Conservation (phyloP, 2,329 filamentous ascomycete species). For the Fusarium vanettenii region DNA sequence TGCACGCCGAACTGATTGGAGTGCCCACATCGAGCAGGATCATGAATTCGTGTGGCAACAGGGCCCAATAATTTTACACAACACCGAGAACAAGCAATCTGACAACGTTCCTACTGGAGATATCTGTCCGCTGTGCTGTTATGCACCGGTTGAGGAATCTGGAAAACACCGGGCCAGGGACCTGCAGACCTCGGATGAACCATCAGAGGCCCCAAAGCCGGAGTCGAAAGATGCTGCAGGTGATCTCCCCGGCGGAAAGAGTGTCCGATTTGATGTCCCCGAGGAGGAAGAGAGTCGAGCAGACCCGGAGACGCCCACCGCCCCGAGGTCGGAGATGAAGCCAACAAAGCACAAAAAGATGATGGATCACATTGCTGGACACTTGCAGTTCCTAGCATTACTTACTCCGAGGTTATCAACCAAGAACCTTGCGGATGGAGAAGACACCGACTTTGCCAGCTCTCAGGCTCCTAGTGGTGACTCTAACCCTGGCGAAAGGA, state of each 20-base stretch:
- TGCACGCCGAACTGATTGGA: neutral
- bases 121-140: neutral
- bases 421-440: neutral
- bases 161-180: neutral
- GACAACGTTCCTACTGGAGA: too few relatives aligned
- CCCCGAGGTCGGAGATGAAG: neutral
- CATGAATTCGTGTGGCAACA: neutral
- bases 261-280: neutral
- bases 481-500: neutral
- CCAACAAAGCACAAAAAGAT: neutral
- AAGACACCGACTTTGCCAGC: neutral
- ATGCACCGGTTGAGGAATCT: neutral
- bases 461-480: neutral
- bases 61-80: too few relatives aligned
- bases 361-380: neutral
- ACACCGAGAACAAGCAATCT: too few relatives aligned
- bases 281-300: neutral
- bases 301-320: neutral
- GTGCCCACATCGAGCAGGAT: neutral
- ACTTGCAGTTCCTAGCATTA: neutral
- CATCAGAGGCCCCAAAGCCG: neutral
- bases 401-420: neutral
- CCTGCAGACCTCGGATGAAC: neutral
- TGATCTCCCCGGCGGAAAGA: neutral
- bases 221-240: neutral